Evolutionary conservation across 768 basidiomycete species (phyloP), one percentile per base, ranked within the genome.

Genomic region (Gyrodon lividus): DNA sequence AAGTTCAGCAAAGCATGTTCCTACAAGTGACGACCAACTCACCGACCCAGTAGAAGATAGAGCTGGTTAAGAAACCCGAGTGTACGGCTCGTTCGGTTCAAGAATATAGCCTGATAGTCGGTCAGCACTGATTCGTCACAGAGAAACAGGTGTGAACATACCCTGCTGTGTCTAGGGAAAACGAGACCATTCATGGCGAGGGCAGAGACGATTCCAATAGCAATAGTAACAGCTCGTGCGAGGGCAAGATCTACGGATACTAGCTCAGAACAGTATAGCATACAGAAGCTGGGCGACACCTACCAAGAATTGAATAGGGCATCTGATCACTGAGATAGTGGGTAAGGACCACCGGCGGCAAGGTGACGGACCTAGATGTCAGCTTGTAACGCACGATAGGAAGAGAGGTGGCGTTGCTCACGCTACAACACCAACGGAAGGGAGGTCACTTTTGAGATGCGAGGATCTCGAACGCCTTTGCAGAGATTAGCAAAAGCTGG

Each of bases 111-210:
- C 77, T 77, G 42, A 17, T 8, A 26, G 39, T 5, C 9, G 44
- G 48, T 51, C 24, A 46, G 39, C 53, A 43, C 40, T 39, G 16
- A 33, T 28, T 31, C 14, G 0, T 16, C 19, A 31, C 2, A 37
- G 8, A 31, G 3, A n/a, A 48, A 40, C 28, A 28, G 4, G 6
- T 4, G 17, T 7, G 51, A n/a, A n/a, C 68, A 26, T 58, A 77
- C 77, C 45, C 77, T 66, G 59, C 74, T 74, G 55, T 79, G 75
- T 38, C 74, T 70, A 39, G 77, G 78, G 53, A 76, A 79, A 6
- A 79, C 48, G 5, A 78, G 40, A 26, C 70, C 72, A 55, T 77
- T 79, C 65, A 74, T 66, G 23, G 70, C 35, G 8, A 80, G 58
- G 4, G 77, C 79, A 13, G 70, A 70, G 22, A 78, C 54, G 46